These are phyloP conservation scores for Orbilia blumenaviensis DNA, from an alignment of 2,329 filamentous ascomycete species.

Conservation along the genomic window DNA sequence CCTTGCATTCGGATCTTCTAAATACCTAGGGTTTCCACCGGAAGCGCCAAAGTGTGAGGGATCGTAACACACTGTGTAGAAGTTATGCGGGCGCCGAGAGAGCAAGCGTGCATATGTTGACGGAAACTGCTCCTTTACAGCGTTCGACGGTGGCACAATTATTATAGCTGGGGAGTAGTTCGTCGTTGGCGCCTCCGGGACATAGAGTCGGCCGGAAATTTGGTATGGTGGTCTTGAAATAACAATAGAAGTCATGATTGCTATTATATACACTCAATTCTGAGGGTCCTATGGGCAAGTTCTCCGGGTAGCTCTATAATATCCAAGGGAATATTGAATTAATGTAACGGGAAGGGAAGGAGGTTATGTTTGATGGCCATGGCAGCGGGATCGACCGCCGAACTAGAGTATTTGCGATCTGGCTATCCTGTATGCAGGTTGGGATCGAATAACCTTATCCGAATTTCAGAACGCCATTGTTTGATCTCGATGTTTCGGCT, in stretches of 20 bases:
- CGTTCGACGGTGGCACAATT: background rate
- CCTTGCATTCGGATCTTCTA: background rate
- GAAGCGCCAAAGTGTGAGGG: conserved; percentile 2
- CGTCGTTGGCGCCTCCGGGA: background rate
- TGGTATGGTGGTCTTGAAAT: background rate
- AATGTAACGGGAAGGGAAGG: background rate
- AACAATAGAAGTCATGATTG: background rate
- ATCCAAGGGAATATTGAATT: background rate
- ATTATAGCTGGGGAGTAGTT: conserved; percentile 1
- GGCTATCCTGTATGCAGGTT: background rate
- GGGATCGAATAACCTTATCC: conserved; percentile 13
- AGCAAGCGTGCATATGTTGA: background rate
- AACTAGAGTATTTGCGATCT: background rate
- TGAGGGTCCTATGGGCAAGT: no score
- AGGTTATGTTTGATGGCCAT: background rate
- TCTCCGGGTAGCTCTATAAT: background rate
- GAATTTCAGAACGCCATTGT: background rate
- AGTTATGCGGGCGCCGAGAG: background rate
- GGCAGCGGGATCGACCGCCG: background rate
- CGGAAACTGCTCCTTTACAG: conserved; percentile 1
- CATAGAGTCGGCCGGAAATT: background rate
- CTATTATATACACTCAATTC: background rate
- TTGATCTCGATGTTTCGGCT: background rate
- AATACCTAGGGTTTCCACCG: background rate
- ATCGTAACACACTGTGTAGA: conserved; percentile 10